These are phyloP conservation scores for Rhamnella rubrinervis DNA, from an alignment of 331 rosid genomes.

Conservation along the genomic window DNA sequence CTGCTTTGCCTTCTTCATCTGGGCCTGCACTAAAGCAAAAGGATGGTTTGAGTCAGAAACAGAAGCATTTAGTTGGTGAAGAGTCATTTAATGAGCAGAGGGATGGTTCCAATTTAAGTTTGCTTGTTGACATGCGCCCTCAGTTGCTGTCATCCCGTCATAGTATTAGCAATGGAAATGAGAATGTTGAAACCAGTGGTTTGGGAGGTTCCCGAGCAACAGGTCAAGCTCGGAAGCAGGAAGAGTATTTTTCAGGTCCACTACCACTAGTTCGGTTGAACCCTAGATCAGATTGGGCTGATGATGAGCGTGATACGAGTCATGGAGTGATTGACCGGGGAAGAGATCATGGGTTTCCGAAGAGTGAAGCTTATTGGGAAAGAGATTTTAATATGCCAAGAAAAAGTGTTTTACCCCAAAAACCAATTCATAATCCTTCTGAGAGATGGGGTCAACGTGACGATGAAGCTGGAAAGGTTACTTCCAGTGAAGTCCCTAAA, in stretches of 20 bases:
- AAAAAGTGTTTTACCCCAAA: constrained; percentile 59
- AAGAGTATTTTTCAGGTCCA: constrained; percentile 70
- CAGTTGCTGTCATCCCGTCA: constrained; percentile 37
- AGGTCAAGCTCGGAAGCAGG: constrained; percentile 49
- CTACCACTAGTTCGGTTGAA: constrained; percentile 71
- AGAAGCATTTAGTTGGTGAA: constrained; percentile 38
- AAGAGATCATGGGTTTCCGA: constrained; percentile 65
- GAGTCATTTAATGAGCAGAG: constrained; percentile 43
- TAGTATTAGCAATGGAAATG: constrained; percentile 33
- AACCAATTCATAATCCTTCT: constrained; percentile 41
- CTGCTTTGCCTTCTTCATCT: constrained; percentile 56
- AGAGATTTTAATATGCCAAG: constrained; percentile 82
- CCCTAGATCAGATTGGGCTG: constrained; percentile 95
- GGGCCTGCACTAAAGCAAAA: constrained; percentile 56
- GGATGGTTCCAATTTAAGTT: constrained; percentile 31
- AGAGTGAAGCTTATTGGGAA: constrained; percentile 72
- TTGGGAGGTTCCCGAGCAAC: constrained; percentile 35
- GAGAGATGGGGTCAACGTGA: constrained; percentile 69
- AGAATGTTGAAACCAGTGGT: constrained; percentile 35
- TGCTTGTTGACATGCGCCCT: constrained; percentile 37
- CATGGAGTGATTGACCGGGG: constrained; percentile 57
- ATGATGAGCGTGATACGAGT: constrained; percentile 96
- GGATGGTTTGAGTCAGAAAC: constrained; percentile 58
- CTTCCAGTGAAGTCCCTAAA: constrained; percentile 66
- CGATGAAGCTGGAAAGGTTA: constrained; percentile 70